phyloP scores from a whole-genome alignment of 164 flowering plant species.

The Chimonanthus salicifolius region DNA sequence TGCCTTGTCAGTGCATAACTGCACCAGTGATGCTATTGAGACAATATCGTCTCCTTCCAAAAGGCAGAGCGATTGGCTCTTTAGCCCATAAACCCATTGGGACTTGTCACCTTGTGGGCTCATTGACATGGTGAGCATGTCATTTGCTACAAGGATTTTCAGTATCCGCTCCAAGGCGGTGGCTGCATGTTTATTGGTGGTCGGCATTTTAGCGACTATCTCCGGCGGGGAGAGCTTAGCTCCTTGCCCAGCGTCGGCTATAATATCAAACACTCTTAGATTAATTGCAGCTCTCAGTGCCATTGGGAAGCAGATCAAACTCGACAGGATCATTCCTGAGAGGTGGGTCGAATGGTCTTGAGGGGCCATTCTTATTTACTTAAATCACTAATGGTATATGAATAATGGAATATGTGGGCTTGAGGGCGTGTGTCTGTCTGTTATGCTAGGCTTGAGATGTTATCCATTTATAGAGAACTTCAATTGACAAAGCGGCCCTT shows the following conservation, averaged over 20 bases:
- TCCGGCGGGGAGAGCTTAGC: slow-evolving; percentile 7
- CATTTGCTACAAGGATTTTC: slow-evolving; percentile 9
- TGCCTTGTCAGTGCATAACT: background rate
- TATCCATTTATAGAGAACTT: too few species aligned
- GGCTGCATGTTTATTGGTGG: slow-evolving; percentile 7
- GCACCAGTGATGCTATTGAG: background rate
- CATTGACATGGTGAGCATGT: slow-evolving; percentile 1
- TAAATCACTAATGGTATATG: too few species aligned
- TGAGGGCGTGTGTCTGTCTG: too few species aligned
- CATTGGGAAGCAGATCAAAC: slow-evolving; percentile 14
- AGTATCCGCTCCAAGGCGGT: slow-evolving; percentile 11
- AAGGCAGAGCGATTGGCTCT: background rate
- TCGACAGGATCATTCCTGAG: background rate
- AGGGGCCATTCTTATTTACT: background rate
- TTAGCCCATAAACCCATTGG: slow-evolving; percentile 8
- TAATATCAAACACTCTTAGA: slow-evolving; percentile 7
- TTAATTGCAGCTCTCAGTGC: slow-evolving; percentile 7
- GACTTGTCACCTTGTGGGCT: background rate
- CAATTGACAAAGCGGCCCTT: too few species aligned
- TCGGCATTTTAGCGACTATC: slow-evolving; percentile 11
- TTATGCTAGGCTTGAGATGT: too few species aligned
- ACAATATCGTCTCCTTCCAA: background rate
- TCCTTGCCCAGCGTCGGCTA: slow-evolving; percentile 8
- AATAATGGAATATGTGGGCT: too few species aligned
- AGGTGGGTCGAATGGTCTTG: background rate